Conservation (phyloP, 2,329 filamentous ascomycete genomes). For the Fusarium nygamai region DNA sequence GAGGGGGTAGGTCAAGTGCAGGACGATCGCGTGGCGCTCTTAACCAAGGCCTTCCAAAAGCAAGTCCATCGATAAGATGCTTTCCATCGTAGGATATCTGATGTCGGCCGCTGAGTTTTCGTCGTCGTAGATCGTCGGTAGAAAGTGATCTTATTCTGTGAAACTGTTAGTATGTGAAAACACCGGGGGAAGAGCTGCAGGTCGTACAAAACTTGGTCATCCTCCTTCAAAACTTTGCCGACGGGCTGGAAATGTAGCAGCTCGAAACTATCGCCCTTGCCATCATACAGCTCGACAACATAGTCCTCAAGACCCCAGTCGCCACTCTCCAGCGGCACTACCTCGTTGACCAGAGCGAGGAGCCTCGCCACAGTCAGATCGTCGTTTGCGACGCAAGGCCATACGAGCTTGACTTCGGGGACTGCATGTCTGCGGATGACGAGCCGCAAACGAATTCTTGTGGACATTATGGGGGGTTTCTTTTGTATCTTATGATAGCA, state of each 20-base stretch:
- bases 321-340: constrained; percentile 81
- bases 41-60: constrained; percentile 81
- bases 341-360: constrained; percentile 80
- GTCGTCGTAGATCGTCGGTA: constrained; percentile 76
- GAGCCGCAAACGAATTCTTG: constrained; percentile 74
- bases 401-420: constrained; percentile 77
- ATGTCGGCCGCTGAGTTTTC: constrained; percentile 78
- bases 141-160: constrained; percentile 80
- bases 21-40: constrained; percentile 70
- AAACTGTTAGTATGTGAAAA: constrained; percentile 10
- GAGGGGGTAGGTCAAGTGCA: constrained; percentile 74
- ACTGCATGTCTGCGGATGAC: constrained; percentile 77
- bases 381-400: constrained; percentile 67
- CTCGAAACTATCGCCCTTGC: constrained; percentile 74
- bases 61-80: constrained; percentile 85
- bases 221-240: constrained; percentile 76
- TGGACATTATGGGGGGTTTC: constrained; percentile 40
- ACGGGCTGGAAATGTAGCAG: constrained; percentile 87
- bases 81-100: constrained; percentile 84
- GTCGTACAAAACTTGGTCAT: constrained; percentile 82
- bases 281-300: constrained; percentile 74
- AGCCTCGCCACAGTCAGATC: constrained; percentile 79
- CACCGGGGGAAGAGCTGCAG: not conserved
- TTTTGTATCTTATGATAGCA: constrained; percentile 24
- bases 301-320: constrained; percentile 94